Base-by-base conservation (phyloP, 192 early-diverging fungal genomes). In the Obelidium mucronatum region DNA sequence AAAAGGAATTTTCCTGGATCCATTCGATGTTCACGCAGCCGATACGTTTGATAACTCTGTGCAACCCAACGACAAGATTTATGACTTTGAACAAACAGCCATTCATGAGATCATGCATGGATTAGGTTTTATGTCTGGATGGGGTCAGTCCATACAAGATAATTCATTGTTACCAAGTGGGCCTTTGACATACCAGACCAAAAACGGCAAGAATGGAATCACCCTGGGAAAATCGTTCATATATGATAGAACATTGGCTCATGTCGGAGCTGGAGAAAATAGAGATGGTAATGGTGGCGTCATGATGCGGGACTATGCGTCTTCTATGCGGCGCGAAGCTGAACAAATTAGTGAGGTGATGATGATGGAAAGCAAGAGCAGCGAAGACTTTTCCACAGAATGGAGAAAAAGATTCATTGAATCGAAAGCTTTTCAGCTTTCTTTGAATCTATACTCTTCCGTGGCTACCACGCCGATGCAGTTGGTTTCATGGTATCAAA, bases 71-170 rank as follows among this genome's bases (percentile, higher is more conserved):
- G 72, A 60, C 13, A 59, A 52, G n/a, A 55, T 76, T 4, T 82
- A 78, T 42, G 81, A 82, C 73, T 82, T 82, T 60, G 73, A 76
- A 67, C 81, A 82, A 55, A 73, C 78, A 5, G 78, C 59, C 2
- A 26, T 85, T 8, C 84, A 85, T 53, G 84, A 85, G 40, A 67
- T 85, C 30, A 54, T 85, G 26, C 84, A 85, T 53, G 84, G 84
- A 31, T 63, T 85, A n/a, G 84, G 84, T 15, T 85, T 85, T 64
- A 63, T 82, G 11, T 82, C 81, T 31, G 74, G 76, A 33, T 85
- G 84, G 84, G 55, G 62, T 37, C 60, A 39, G 1, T 75, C 64
- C 40, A 30, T 70, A 15, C 63, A 59, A 31, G 26, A 39, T 5
- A 31, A 40, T 5, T 44, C 31, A 19, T 48, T 85, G 39, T 48